Base-by-base conservation (phyloP, 2,329 filamentous ascomycete genomes). In the Aspergillus udagawae region DNA sequence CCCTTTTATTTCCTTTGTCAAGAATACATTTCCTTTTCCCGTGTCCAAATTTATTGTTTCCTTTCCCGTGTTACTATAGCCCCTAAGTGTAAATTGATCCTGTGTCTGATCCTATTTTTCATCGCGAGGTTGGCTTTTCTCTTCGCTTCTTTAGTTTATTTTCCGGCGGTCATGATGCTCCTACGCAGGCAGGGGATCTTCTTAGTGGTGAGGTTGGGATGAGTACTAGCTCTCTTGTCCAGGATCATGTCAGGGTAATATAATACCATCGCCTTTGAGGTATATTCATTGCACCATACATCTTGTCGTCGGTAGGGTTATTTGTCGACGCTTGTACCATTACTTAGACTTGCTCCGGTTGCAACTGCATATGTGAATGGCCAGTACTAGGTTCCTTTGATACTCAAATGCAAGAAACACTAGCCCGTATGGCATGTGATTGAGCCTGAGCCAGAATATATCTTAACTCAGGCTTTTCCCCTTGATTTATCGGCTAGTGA, bases 1-100 rank as follows among this genome's bases (percentile, higher is more conserved):
- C 47, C 47, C 20, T 38, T 25, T 38, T 38, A 54, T 54, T 54
- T 54, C 52, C 52, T 54, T 54, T 54, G 52, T 54, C 44, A 48
- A 21, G 32, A 49, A 48, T 54, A 54, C 27, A 48, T 49, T 54
- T 49, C 52, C 20, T 49, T 44, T 51, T 45, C 27, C 51, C 10
- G 21, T 53, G 51, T 53, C 23, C 41, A 53, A 53, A 29, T 29
- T 45, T 29, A 17, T 17, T 38, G 32, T 20, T 54, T 42, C n/a
- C 44, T 9, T 25, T 28, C 47, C 29, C 3, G 29, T 42, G 52
- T 54, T 45, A 47, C 27, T 54, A 48, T 54, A 49, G 29, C 44
- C 44, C 42, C 27, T 14, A 38, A 20, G 21, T 54, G 52, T 49
- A 54, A 49, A 54, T 41, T 53, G 35, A 53, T 28, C 23, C 23